Percentiles rank a stretch among this genome's conserved stretches.
These are phyloP conservation scores for Magnaporthiopsis poae DNA, from an alignment of 2,329 filamentous ascomycete genomes.

Conservation along the genomic window DNA sequence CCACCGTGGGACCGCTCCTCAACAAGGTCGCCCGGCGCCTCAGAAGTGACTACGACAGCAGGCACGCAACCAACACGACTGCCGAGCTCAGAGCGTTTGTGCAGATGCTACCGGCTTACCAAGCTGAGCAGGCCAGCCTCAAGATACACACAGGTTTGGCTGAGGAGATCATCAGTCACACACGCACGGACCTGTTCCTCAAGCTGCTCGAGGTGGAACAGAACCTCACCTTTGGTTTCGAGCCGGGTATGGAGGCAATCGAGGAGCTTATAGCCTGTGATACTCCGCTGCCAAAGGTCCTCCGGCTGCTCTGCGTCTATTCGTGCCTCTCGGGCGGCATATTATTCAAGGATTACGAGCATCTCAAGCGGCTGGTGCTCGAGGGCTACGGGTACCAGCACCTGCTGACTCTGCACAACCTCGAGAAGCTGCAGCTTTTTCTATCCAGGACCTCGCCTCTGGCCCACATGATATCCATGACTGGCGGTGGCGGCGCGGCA, in stretches of 20 bases:
- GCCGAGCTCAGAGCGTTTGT: slow-evolving; percentile 91
- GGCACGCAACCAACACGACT: slow-evolving; percentile 77
- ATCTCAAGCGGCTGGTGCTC: slow-evolving; percentile 76
- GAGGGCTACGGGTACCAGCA: slow-evolving; percentile 95
- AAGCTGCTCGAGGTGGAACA: slow-evolving; percentile 88
- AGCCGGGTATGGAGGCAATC: slow-evolving; percentile 83
- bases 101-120: slow-evolving; percentile 81
- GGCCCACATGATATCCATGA: slow-evolving; percentile 70
- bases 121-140: slow-evolving; percentile 86
- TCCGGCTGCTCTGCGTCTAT: slow-evolving; percentile 81
- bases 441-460: slow-evolving; percentile 66
- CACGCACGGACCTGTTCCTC: slow-evolving; percentile 78
- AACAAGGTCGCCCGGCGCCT: slow-evolving; percentile 85
- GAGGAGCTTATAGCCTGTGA: slow-evolving; percentile 90
- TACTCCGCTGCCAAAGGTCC: slow-evolving; percentile 66
- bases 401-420: slow-evolving; percentile 72
- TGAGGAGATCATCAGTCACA: slow-evolving; percentile 91
- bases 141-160: slow-evolving; percentile 84
- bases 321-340: slow-evolving; percentile 84
- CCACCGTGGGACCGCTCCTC: slow-evolving; percentile 77
- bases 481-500: slow-evolving; percentile 33
- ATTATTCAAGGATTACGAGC: slow-evolving; percentile 77
- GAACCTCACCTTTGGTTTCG: slow-evolving; percentile 81
- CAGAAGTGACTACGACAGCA: slow-evolving; percentile 75
- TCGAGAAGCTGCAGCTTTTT: slow-evolving; percentile 85